A percentile compares a stretch with the other conserved stretches of the same genome.
phyloP scores from a whole-genome alignment of 169 alveolate species.

The Plasmodium vinckei region DNA sequence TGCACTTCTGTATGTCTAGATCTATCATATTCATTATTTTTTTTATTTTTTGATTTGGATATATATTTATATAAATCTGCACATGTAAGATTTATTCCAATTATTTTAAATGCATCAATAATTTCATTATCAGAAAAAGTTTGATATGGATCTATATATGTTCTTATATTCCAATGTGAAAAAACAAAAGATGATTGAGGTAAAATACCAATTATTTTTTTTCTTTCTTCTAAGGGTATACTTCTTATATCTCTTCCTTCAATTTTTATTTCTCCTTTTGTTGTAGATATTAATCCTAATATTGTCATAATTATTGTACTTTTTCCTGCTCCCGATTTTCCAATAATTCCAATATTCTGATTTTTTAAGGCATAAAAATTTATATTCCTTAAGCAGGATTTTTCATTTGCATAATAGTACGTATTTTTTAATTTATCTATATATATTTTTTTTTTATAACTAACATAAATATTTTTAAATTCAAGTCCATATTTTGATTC shows the following conservation, averaged over 20 bases:
- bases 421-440: slow-evolving; percentile 28
- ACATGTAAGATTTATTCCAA: slow-evolving; percentile 31
- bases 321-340: slow-evolving; percentile 83
- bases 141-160: slow-evolving; percentile 78
- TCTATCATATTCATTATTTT: not conserved
- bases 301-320: slow-evolving; percentile 79
- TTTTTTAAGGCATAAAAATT: slow-evolving; percentile 79
- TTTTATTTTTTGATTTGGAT: slow-evolving; percentile 32
- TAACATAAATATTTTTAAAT: slow-evolving; percentile 68
- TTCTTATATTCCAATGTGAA: slow-evolving; percentile 79
- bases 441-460: slow-evolving; percentile 44
- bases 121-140: slow-evolving; percentile 77
- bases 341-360: slow-evolving; percentile 82
- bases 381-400: slow-evolving; percentile 76
- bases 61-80: slow-evolving; percentile 57
- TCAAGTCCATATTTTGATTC: slow-evolving; percentile 36
- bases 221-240: slow-evolving; percentile 36
- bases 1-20: not conserved
- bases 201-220: slow-evolving; percentile 77
- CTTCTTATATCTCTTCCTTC: slow-evolving; percentile 74
- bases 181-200: slow-evolving; percentile 81
- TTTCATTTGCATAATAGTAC: slow-evolving; percentile 57
- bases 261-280: slow-evolving; percentile 76
- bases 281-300: slow-evolving; percentile 76
- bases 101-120: slow-evolving; percentile 69